Conservation (phyloP, 2,329 filamentous ascomycete genomes). For the Neofusicoccum sp. region DNA sequence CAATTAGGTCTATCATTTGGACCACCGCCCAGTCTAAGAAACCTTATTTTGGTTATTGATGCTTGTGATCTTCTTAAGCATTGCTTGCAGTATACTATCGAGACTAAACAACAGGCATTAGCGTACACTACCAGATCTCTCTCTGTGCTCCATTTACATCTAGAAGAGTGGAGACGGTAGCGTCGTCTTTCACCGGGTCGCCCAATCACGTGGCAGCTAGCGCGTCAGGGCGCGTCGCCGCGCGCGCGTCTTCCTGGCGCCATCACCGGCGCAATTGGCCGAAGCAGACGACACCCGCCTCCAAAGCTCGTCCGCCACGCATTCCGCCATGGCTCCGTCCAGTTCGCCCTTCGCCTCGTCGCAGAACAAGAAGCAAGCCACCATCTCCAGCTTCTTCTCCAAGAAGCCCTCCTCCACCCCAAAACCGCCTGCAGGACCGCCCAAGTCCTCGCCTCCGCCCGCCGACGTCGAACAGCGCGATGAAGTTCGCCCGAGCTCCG, state of each 20-base stretch:
- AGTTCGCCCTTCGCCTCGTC: slow-evolving; percentile 34
- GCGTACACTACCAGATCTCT: too few relatives aligned
- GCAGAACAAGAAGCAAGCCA: slow-evolving; percentile 67
- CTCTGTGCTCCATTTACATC: too few relatives aligned
- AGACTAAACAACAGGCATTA: too few relatives aligned
- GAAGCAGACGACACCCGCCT: neutral
- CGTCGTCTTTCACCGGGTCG: too few relatives aligned
- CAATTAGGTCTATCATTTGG: too few relatives aligned
- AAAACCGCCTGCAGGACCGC: slow-evolving; percentile 19
- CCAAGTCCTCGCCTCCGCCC: neutral
- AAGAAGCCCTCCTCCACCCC: slow-evolving; percentile 37
- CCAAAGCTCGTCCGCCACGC: neutral
- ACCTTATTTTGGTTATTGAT: too few relatives aligned
- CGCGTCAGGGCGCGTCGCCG: neutral
- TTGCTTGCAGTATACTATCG: too few relatives aligned
- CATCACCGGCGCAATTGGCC: neutral
- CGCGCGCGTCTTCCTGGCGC: slow-evolving; percentile 2
- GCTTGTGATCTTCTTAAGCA: too few relatives aligned
- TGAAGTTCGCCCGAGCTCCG: neutral
- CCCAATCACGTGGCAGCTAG: neutral
- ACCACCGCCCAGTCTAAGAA: too few relatives aligned
- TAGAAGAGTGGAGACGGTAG: too few relatives aligned
- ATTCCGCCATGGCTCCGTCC: slow-evolving; percentile 36
- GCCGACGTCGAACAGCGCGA: neutral
- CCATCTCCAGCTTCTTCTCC: slow-evolving; percentile 83